Percentiles rank a stretch among this genome's conserved stretches.
Evolutionary conservation across 2,329 filamentous ascomycete species (phyloP).

Genomic region (Capronia coronata): DNA sequence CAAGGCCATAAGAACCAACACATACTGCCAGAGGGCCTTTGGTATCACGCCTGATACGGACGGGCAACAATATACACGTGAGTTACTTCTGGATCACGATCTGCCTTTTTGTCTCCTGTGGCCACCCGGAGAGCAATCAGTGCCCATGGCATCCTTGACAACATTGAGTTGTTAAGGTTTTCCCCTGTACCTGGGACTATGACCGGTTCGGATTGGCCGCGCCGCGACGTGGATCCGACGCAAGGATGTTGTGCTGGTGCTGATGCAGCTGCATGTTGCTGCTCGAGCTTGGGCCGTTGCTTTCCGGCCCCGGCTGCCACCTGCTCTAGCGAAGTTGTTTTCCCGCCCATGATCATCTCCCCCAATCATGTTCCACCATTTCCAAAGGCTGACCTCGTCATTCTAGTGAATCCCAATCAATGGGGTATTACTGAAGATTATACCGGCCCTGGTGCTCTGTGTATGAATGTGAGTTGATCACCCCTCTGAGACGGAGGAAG

Average conservation of each 20-base stretch:
- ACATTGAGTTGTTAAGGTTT: conserved; percentile 3
- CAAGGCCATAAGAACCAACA: conserved; percentile 35
- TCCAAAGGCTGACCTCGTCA: conserved; percentile 6
- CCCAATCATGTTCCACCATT: conserved; percentile 10
- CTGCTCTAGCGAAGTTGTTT: not conserved
- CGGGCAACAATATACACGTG: conserved; percentile 45
- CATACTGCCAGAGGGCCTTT: conserved; percentile 41
- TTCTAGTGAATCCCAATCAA: conserved; percentile 51
- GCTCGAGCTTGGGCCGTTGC: not conserved
- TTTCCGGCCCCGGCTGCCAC: not conserved
- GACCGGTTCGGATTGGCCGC: conserved; percentile 8
- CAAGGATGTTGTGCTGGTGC: conserved; percentile 1
- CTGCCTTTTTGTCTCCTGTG: not conserved
- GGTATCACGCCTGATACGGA: conserved; percentile 43
- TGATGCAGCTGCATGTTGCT: not conserved
- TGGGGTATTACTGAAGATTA: conserved; percentile 43
- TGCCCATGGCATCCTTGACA: conserved; percentile 12
- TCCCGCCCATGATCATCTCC: not conserved
- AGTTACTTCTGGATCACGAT: conserved; percentile 29
- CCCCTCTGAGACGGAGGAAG: not conserved
- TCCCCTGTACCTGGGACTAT: conserved; percentile 10
- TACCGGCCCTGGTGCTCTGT: conserved; percentile 37
- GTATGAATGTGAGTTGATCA: conserved; percentile 47
- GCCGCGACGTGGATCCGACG: no score
- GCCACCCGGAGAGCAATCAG: conserved; percentile 1